Percentiles rank a stretch among this genome's conserved stretches.
Evolutionary conservation across 495 filamentous ascomycete genomes (phyloP).

Genomic region (Xanthoparmelia taractica): DNA sequence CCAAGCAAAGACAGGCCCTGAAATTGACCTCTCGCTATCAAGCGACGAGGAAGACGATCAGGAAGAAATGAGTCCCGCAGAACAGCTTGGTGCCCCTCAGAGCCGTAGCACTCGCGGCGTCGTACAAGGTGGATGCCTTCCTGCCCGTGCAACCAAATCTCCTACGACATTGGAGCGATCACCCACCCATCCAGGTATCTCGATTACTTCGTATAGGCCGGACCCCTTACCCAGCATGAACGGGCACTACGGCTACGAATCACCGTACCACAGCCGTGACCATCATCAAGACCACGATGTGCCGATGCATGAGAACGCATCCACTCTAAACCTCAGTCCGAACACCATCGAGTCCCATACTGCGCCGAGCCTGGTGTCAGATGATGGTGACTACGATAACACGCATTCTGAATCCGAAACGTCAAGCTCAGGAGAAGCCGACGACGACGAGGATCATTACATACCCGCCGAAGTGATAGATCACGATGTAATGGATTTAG

Average conservation of each 20-base stretch:
- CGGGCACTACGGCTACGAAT: conserved; percentile 19
- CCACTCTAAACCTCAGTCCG: conserved; percentile 59
- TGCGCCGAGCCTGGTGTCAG: conserved; percentile 79
- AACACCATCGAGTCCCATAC: conserved; percentile 70
- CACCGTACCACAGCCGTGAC: conserved; percentile 7
- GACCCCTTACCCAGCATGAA: conserved; percentile 12
- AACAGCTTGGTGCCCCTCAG: conserved; percentile 16
- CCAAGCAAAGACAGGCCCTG: conserved; percentile 49
- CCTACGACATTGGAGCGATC: conserved; percentile 46
- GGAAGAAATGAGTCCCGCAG: conserved; percentile 29
- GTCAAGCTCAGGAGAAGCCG: conserved; percentile 42
- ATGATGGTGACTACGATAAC: conserved; percentile 68
- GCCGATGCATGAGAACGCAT: conserved; percentile 7
- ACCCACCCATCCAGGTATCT: conserved; percentile 47
- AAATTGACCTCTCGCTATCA: conserved; percentile 33
- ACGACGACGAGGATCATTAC: conserved; percentile 42
- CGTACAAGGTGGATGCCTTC: conserved; percentile 33
- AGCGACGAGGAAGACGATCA: conserved; percentile 42
- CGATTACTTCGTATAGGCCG: conserved; percentile 17
- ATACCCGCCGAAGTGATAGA: conserved; percentile 21
- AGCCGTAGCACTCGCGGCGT: conserved; percentile 31
- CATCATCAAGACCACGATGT: conserved; percentile 4
- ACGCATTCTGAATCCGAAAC: conserved; percentile 46
- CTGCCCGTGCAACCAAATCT: conserved; percentile 50
- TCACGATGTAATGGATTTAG: conserved; percentile 35